Conservation (phyloP, 352 stramenopile genomes). For the Phytophthora agathidicida region DNA sequence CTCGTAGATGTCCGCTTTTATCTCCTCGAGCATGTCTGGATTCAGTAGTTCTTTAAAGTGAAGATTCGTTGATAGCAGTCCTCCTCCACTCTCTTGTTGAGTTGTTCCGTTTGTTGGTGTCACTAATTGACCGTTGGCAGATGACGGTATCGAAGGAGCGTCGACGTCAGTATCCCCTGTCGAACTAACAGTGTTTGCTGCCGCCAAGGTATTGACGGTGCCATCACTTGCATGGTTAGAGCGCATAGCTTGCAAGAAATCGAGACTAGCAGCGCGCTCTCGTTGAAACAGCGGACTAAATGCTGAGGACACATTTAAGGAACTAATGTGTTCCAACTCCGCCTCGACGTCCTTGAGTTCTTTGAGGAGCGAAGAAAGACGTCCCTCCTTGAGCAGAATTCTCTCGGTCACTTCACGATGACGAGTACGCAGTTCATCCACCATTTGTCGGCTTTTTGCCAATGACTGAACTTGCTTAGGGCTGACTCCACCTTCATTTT, state of each 20-base stretch:
- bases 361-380: slow-evolving; percentile 50
- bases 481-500: slow-evolving; percentile 2
- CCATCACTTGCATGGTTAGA: slow-evolving; percentile 4
- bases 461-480: slow-evolving; percentile 34
- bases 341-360: slow-evolving; percentile 70
- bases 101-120: slow-evolving; percentile 2
- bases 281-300: slow-evolving; percentile 35
- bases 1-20: slow-evolving; percentile 69
- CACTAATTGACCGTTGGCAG: neutral
- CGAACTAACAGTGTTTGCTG: neutral
- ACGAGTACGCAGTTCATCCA: slow-evolving; percentile 50
- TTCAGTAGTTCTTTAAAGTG: slow-evolving; percentile 63
- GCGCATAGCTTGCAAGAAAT: slow-evolving; percentile 27
- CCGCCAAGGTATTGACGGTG: neutral
- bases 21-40: slow-evolving; percentile 51
- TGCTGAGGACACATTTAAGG: slow-evolving; percentile 24
- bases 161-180: neutral
- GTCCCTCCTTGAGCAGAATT: slow-evolving; percentile 57
- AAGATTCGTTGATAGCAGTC: slow-evolving; percentile 28
- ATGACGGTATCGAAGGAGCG: neutral
- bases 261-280: slow-evolving; percentile 34
- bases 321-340: slow-evolving; percentile 59
- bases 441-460: slow-evolving; percentile 44
- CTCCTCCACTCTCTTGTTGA: neutral
- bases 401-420: slow-evolving; percentile 54